Evolutionary conservation across 345 rosid species (phyloP).

Genomic region (Hevea brasiliensis): DNA sequence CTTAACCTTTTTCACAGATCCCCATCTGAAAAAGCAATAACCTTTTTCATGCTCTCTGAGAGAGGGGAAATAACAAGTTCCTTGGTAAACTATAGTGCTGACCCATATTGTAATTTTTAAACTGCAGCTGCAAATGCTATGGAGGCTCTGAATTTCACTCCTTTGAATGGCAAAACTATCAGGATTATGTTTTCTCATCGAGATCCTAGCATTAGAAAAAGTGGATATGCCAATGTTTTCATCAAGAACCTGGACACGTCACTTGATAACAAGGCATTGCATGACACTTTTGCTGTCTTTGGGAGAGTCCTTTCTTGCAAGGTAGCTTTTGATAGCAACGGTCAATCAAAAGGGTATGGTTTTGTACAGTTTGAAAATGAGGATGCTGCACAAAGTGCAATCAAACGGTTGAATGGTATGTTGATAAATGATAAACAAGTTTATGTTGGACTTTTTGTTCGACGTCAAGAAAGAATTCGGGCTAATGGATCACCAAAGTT

Average conservation of each 20-base stretch:
- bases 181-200: conserved; percentile 74
- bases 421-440: conserved; percentile 63
- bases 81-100: conserved; percentile 1
- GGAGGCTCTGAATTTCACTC: conserved; percentile 58
- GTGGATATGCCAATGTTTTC: conserved; percentile 68
- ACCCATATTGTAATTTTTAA: conserved; percentile 1
- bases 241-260: conserved; percentile 66
- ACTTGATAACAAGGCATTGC: conserved; percentile 57
- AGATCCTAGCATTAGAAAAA: conserved; percentile 60
- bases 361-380: conserved; percentile 69
- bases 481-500: conserved; percentile 44
- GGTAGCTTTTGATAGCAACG: conserved; percentile 50
- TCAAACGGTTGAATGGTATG: conserved; percentile 59
- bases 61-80: background rate
- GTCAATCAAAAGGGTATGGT: conserved; percentile 58
- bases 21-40: background rate
- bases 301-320: conserved; percentile 69
- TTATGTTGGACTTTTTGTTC: conserved; percentile 54
- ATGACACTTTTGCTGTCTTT: conserved; percentile 52
- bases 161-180: conserved; percentile 56
- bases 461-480: conserved; percentile 48
- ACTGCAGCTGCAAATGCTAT: conserved; percentile 58
- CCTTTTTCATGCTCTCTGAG: background rate
- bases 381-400: conserved; percentile 57
- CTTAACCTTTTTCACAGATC: background rate